Conservation (phyloP, 75 land plant species). For the Picea glauca region DNA sequence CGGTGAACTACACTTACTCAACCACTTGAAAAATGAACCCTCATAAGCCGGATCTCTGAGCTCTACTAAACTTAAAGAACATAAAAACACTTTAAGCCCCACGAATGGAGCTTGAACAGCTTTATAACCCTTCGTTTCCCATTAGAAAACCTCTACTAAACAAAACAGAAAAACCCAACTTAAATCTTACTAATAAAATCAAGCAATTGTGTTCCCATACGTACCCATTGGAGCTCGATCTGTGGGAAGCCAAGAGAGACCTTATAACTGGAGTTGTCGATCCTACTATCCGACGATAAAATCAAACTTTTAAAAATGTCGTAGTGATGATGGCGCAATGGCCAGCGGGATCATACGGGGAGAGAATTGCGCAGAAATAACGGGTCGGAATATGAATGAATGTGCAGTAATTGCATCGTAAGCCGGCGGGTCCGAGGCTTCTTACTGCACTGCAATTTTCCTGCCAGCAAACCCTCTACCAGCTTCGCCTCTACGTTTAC, state of each 20-base stretch:
- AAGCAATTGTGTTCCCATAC: neutral
- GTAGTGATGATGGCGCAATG: neutral
- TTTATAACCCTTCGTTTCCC: neutral
- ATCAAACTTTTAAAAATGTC: neutral
- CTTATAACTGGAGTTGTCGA: neutral
- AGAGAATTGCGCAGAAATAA: neutral
- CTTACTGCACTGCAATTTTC: neutral
- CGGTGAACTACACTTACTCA: neutral
- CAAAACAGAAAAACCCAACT: neutral
- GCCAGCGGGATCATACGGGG: neutral
- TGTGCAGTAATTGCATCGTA: neutral
- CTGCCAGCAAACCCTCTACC: neutral
- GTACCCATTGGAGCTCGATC: conserved; percentile 6
- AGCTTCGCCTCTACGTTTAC: too few relatives aligned
- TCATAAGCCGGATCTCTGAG: neutral
- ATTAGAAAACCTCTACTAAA: too few relatives aligned
- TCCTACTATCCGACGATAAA: neutral
- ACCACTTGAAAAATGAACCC: neutral
- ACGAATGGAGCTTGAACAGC: neutral
- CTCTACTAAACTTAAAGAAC: neutral
- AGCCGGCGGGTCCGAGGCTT: neutral
- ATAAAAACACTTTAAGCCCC: neutral
- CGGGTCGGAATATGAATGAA: neutral
- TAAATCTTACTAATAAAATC: neutral
- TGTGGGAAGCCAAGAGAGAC: neutral